Conservation (phyloP, 169 alveolate species). For the Babesia ovis region DNA sequence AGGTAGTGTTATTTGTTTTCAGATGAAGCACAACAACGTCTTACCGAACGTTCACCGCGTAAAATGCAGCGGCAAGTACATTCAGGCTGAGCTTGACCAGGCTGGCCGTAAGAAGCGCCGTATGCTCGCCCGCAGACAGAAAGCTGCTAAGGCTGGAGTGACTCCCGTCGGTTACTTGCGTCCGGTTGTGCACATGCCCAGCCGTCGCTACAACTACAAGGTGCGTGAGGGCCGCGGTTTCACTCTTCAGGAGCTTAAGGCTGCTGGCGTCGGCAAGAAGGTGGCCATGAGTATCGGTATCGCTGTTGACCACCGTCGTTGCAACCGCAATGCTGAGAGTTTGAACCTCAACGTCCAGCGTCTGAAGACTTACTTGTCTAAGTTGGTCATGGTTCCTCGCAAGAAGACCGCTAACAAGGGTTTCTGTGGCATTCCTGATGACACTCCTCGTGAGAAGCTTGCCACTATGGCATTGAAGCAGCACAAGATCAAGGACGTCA, state of each 20-base stretch:
- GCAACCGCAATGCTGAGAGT: constrained; percentile 92
- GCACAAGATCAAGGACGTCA: constrained; percentile 65
- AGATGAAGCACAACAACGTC: constrained; percentile 94
- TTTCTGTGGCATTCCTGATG: constrained; percentile 90
- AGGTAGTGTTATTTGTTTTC: not conserved
- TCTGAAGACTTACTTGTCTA: constrained; percentile 92
- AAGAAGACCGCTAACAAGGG: constrained; percentile 94
- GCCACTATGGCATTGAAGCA: constrained; percentile 63
- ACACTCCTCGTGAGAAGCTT: constrained; percentile 80
- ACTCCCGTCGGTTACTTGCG: constrained; percentile 94
- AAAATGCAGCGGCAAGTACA: constrained; percentile 96
- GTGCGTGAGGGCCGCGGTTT: constrained; percentile 98
- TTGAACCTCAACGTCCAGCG: constrained; percentile 92
- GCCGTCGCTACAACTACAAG: constrained; percentile 95
- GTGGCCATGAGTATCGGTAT: constrained; percentile 98
- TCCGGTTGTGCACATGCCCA: constrained; percentile 94
- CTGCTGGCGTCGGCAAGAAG: constrained; percentile 90
- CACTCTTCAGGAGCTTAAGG: constrained; percentile 96
- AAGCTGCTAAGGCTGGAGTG: constrained; percentile 88
- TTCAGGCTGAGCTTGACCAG: constrained; percentile 97
- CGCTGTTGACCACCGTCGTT: constrained; percentile 98
- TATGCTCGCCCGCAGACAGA: constrained; percentile 86
- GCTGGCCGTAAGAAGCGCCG: constrained; percentile 95
- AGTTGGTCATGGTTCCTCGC: constrained; percentile 94
- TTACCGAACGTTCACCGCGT: constrained; percentile 96